Conservation (phyloP, 164 flowering plant genomes). For the Stephania yunnanensis region DNA sequence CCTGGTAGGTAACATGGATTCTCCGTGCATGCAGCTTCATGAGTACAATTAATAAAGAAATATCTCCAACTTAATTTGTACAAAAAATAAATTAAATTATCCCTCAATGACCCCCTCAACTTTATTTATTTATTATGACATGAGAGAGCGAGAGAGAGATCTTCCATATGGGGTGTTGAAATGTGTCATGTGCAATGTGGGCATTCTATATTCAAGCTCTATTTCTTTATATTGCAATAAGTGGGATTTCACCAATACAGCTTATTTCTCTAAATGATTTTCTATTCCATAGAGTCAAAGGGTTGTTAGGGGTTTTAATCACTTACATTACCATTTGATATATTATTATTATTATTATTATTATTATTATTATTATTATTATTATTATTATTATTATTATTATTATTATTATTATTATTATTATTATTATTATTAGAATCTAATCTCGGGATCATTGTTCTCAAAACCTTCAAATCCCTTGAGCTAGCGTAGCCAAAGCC, state of each 20-base stretch:
- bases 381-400: background rate
- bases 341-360: background rate
- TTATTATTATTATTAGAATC: background rate
- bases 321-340: background rate
- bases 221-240: constrained; percentile 11
- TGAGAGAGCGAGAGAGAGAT: constrained; percentile 11
- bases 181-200: constrained; percentile 37
- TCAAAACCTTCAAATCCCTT: constrained; percentile 1
- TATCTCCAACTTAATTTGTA: background rate
- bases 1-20: too few species aligned
- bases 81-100: background rate
- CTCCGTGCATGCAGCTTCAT: background rate
- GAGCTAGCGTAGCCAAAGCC: background rate
- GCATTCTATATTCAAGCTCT: constrained; percentile 17
- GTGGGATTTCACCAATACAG: constrained; percentile 15
- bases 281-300: constrained; percentile 5
- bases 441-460: background rate
- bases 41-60: background rate
- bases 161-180: constrained; percentile 40
- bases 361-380: too few species aligned
- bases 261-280: constrained; percentile 1
- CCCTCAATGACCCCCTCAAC: background rate
- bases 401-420: background rate
- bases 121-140: background rate
- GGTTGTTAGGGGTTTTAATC: background rate